Conservation (phyloP, 2,329 filamentous ascomycete species). For the Sporothrix globosa region DNA sequence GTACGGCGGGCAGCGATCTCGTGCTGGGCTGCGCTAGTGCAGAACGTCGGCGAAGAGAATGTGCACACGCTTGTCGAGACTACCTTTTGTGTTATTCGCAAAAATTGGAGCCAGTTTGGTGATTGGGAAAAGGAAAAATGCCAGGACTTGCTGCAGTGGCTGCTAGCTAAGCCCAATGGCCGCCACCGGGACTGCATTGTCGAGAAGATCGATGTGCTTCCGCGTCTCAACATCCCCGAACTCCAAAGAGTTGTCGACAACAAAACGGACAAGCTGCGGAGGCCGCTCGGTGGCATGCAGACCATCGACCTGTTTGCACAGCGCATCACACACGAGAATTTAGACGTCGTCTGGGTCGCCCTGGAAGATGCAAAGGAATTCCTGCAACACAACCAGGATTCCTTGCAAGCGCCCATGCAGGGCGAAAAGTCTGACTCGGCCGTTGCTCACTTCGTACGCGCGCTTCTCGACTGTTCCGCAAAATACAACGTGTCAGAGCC, state of each 20-base stretch:
- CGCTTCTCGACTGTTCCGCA: conserved; percentile 81
- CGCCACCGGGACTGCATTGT: conserved; percentile 63
- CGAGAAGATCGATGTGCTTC: conserved; percentile 72
- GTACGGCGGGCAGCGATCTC: conserved; percentile 79
- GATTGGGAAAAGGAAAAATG: conserved; percentile 62
- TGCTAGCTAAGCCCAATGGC: conserved; percentile 52
- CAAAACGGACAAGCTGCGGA: conserved; percentile 67
- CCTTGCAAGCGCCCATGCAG: conserved; percentile 76
- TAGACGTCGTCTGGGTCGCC: conserved; percentile 80
- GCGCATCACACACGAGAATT: conserved; percentile 80
- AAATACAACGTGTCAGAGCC: conserved; percentile 72
- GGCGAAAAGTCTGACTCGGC: conserved; percentile 82
- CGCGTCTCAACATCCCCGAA: conserved; percentile 73
- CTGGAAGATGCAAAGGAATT: conserved; percentile 76
- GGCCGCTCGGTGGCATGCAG: conserved; percentile 65
- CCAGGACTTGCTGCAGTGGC: conserved; percentile 63
- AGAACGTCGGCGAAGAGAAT: conserved; percentile 68
- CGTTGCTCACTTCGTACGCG: conserved; percentile 70
- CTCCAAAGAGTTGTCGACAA: conserved; percentile 66
- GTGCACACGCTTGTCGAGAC: conserved; percentile 80
- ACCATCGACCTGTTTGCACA: conserved; percentile 71
- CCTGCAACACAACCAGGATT: conserved; percentile 71
- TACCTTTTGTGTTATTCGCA: conserved; percentile 83
- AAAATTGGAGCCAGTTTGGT: conserved; percentile 74
- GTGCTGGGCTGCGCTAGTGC: conserved; percentile 81